phyloP scores from a whole-genome alignment of 148 eudicot species.

The Mesembryanthemum crystallinum region DNA sequence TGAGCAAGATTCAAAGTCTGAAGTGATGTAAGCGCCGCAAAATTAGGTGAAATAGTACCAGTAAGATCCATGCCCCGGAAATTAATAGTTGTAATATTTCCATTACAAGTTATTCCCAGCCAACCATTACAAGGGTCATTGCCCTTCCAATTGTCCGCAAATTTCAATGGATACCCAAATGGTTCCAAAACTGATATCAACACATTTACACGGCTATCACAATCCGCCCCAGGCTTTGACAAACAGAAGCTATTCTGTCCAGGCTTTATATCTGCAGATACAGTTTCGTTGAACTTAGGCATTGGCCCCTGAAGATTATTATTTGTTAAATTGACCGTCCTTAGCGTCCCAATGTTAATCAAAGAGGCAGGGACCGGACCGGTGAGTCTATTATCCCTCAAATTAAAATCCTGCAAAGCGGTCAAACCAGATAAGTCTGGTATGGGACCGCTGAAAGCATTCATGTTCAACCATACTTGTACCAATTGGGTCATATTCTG shows the following conservation, averaged over 20 bases:
- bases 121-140: slow-evolving; percentile 64
- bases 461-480: slow-evolving; percentile 62
- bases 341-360: slow-evolving; percentile 33
- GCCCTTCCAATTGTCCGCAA: slow-evolving; percentile 67
- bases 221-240: slow-evolving; percentile 41
- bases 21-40: slow-evolving; percentile 50
- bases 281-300: slow-evolving; percentile 42
- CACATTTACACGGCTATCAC: slow-evolving; percentile 52
- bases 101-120: slow-evolving; percentile 59
- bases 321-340: slow-evolving; percentile 55
- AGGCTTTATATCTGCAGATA: slow-evolving; percentile 35
- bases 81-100: slow-evolving; percentile 57
- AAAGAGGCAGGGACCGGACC: slow-evolving; percentile 69
- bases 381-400: slow-evolving; percentile 69
- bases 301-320: slow-evolving; percentile 71
- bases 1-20: slow-evolving; percentile 46
- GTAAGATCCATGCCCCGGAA: slow-evolving; percentile 43
- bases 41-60: slow-evolving; percentile 64
- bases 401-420: slow-evolving; percentile 45
- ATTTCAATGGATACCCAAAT: slow-evolving; percentile 54
- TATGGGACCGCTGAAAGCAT: slow-evolving; percentile 70
- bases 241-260: slow-evolving; percentile 65
- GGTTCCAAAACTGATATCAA: slow-evolving; percentile 50
- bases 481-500: slow-evolving; percentile 67
- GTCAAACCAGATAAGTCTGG: slow-evolving; percentile 56